phyloP scores from a whole-genome alignment of 768 basidiomycete species.

The Mycena galericulata region DNA sequence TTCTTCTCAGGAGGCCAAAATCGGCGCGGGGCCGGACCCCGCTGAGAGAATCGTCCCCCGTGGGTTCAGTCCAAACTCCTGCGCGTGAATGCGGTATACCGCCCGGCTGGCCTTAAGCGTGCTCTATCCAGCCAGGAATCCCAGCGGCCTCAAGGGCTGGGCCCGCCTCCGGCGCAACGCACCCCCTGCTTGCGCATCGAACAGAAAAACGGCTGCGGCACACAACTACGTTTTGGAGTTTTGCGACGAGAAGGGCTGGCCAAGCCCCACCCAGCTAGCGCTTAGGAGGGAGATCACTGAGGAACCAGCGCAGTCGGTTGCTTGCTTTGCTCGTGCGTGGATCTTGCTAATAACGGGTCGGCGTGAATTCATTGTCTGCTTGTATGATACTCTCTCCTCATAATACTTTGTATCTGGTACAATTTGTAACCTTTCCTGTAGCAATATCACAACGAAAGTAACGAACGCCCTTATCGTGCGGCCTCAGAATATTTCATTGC shows the following conservation, averaged over 20 bases:
- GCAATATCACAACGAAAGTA: neutral
- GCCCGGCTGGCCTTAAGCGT: neutral
- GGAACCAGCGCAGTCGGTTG: neutral
- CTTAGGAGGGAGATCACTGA: neutral
- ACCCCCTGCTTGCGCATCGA: too few relatives aligned
- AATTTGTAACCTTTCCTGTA: slow-evolving; percentile 1
- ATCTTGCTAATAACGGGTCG: too few relatives aligned
- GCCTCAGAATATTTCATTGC: too few relatives aligned
- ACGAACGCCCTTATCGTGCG: too few relatives aligned
- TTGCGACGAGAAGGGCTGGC: slow-evolving; percentile 9
- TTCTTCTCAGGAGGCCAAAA: neutral
- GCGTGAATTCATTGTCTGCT: neutral
- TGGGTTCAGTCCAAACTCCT: too few relatives aligned
- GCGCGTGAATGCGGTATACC: neutral
- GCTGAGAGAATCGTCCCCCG: slow-evolving; percentile 1
- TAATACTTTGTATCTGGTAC: too few relatives aligned
- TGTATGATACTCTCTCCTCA: neutral
- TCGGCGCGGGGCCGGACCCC: neutral
- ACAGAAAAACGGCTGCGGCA: too few relatives aligned
- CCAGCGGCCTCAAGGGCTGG: too few relatives aligned
- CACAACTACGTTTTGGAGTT: too few relatives aligned
- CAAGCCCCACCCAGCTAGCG: neutral
- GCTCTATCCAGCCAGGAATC: neutral
- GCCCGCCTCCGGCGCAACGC: too few relatives aligned
- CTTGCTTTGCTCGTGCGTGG: slow-evolving; percentile 5